phyloP scores from a whole-genome alignment of 129 eudicot genomes.

The Arctium minus region DNA sequence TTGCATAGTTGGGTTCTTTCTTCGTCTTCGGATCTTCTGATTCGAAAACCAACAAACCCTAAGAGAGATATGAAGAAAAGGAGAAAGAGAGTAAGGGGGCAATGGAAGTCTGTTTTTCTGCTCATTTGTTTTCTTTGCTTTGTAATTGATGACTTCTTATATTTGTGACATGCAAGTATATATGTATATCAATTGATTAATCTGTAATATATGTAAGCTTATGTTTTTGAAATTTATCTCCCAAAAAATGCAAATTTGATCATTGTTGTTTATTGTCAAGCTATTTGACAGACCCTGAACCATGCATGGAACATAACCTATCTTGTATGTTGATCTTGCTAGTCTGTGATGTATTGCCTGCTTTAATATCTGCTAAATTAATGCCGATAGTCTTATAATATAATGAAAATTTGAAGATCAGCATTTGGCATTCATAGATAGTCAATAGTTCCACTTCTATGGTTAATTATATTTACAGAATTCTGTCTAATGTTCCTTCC shows the following conservation, averaged over 20 bases:
- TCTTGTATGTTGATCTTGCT: background rate
- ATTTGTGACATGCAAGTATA: background rate
- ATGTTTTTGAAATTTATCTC: background rate
- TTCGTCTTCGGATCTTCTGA: background rate
- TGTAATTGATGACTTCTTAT: background rate
- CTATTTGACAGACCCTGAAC: background rate
- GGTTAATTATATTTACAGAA: background rate
- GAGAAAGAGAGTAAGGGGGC: background rate
- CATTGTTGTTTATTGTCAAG: background rate
- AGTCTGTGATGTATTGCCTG: background rate
- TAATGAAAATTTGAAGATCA: background rate
- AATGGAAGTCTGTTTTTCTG: background rate
- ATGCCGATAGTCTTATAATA: background rate
- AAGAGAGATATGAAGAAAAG: background rate
- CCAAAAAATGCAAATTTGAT: background rate
- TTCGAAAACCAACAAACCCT: background rate
- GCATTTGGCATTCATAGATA: background rate
- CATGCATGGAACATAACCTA: background rate
- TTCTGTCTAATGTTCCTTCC: background rate
- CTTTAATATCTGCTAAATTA: background rate
- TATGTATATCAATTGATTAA: background rate
- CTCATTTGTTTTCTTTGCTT: background rate
- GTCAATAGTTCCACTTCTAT: background rate
- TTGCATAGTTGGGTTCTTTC: background rate
- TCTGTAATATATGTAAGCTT: background rate